phyloP scores from a whole-genome alignment of 441 rosid species.

The Euphorbia schlechtendalii region DNA sequence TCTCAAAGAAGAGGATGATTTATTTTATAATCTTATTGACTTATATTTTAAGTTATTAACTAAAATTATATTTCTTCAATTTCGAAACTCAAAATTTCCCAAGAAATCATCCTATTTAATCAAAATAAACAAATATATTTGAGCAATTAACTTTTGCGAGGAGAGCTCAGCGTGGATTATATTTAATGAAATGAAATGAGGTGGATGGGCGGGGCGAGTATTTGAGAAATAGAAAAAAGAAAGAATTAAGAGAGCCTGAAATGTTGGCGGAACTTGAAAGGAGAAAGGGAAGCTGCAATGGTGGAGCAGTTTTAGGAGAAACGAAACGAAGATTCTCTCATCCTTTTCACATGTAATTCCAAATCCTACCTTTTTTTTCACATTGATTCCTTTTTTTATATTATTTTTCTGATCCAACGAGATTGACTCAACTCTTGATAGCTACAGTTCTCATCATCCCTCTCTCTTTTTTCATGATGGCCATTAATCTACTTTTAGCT shows the following conservation, averaged over 20 bases:
- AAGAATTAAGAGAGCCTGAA: neutral
- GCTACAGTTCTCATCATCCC: neutral
- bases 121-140: too few species aligned
- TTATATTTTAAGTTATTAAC: too few species aligned
- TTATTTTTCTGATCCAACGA: neutral
- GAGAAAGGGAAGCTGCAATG: neutral
- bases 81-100: too few species aligned
- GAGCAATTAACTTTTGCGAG: too few species aligned
- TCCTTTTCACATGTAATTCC: constrained; percentile 10
- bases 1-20: too few species aligned
- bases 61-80: too few species aligned
- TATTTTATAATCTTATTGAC: too few species aligned
- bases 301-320: neutral
- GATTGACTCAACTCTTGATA: neutral
- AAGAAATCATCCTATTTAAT: too few species aligned
- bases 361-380: constrained; percentile 5
- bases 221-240: neutral
- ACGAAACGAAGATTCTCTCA: neutral
- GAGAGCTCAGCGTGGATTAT: too few species aligned
- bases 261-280: neutral
- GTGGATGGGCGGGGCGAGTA: too few species aligned
- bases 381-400: neutral
- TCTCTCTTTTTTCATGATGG: neutral
- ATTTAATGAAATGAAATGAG: too few species aligned
- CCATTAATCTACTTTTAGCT: neutral